Evolutionary conservation across 805 yeast species (phyloP).

Genomic region (Saturnispora ahearnii): DNA sequence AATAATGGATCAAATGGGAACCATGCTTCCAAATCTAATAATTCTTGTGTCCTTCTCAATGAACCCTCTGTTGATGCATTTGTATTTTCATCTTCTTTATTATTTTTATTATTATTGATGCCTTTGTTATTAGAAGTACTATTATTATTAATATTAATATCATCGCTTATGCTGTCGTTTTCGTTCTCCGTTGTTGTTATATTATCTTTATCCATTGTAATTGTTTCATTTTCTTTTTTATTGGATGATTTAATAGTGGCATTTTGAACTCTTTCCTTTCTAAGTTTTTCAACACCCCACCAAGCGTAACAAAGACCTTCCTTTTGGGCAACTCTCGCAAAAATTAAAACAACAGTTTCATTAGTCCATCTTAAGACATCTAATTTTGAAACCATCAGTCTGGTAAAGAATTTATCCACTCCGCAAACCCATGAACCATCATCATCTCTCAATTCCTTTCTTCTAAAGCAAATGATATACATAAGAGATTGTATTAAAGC

Average conservation of each 20-base stretch:
- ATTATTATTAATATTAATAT: neutral
- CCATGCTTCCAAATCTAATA: slow-evolving; percentile 83
- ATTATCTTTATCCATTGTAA: neutral
- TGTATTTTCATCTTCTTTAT: neutral
- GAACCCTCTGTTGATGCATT: slow-evolving; percentile 10
- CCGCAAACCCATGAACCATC: slow-evolving; percentile 61
- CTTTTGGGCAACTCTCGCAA: slow-evolving; percentile 85
- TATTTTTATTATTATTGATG: neutral
- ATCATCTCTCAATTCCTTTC: slow-evolving; percentile 37
- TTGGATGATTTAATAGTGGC: slow-evolving; percentile 2
- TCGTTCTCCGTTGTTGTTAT: neutral
- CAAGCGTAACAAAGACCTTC: slow-evolving; percentile 89
- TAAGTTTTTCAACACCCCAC: slow-evolving; percentile 84
- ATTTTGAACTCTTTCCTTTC: slow-evolving; percentile 47
- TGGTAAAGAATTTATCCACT: slow-evolving; percentile 78
- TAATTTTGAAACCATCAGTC: slow-evolving; percentile 77
- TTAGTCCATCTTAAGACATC: slow-evolving; percentile 91
- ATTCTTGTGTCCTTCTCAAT: slow-evolving; percentile 48
- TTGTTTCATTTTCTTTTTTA: neutral
- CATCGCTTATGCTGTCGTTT: neutral
- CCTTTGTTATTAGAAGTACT: neutral
- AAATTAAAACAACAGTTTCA: slow-evolving; percentile 86
- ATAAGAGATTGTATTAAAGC: slow-evolving; percentile 85
- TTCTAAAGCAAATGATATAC: slow-evolving; percentile 87
- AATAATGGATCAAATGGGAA: slow-evolving; percentile 93